Evolutionary conservation across 2,329 filamentous ascomycete genomes (phyloP), one percentile per base, ranked within the genome.

Genomic region (Colletotrichum gigasporum): DNA sequence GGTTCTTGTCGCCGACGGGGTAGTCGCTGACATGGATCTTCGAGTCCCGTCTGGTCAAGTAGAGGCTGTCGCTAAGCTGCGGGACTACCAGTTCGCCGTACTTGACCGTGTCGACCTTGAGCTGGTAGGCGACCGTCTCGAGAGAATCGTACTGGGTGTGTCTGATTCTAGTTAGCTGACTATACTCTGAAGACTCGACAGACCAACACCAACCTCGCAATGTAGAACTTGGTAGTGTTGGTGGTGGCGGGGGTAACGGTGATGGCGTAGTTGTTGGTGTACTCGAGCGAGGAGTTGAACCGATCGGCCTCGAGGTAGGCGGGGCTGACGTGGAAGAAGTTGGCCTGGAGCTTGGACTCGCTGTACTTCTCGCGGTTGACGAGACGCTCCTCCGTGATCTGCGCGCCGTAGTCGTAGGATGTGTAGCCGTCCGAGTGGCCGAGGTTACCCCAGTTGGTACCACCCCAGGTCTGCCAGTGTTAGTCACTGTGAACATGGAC

Each of bases 391-490:
- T 94, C 91, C 0, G 83, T 81, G 57, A 93, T 91, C 1, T 65
- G 67, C 24, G 77, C 74, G 5, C 75, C 80, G 65, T 84, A 84
- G 62, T 84, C 82, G 62, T 83, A 83, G 0, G 78, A 80, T 1
- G 82, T 85, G 66, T 86, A 87, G 8, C 81, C 85, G 12, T 86
- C 86, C 7, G 88, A 83, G 69, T 91, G 85, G 1, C 90, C 89
- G 4, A 91, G 75, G 68, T 92, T 92, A 1, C 91, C 91, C 91
- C 90, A 93, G 72, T 94, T 94, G 0, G 91, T 93, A 11, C 91
- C 91, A 10, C 91, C 91, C 67, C 84, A 90, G 1, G 83, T 87
- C 83, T 84, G 35, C 26, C 32, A 41, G 65, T 20, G 41, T 41
- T 48, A n/a, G 45, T 22, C 5, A 5, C 2, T 5, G 16, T 0